phyloP scores from a whole-genome alignment of 2,329 filamentous ascomycete species.

The Waltergamsia citrina region DNA sequence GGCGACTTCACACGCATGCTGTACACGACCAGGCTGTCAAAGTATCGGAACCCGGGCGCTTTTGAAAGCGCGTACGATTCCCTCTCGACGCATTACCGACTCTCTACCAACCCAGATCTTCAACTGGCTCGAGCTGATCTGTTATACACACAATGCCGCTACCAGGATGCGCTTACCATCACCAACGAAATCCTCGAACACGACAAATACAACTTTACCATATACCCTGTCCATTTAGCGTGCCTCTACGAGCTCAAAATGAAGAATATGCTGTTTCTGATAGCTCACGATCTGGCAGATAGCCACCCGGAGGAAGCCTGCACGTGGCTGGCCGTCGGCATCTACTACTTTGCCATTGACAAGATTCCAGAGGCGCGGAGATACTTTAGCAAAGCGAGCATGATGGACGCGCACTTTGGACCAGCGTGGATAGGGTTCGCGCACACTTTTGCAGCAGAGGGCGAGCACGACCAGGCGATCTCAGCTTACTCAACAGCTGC shows the following conservation, averaged over 20 bases:
- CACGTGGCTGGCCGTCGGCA: slow-evolving; percentile 88
- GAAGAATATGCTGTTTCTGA: slow-evolving; percentile 82
- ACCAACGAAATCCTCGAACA: slow-evolving; percentile 74
- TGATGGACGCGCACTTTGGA: slow-evolving; percentile 96
- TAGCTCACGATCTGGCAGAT: slow-evolving; percentile 88
- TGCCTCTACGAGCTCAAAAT: slow-evolving; percentile 80
- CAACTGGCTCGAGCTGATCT: slow-evolving; percentile 84
- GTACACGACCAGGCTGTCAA: slow-evolving; percentile 90
- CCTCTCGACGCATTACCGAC: slow-evolving; percentile 85
- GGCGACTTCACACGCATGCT: slow-evolving; percentile 92
- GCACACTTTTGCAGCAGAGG: slow-evolving; percentile 94
- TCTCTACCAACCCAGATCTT: slow-evolving; percentile 79
- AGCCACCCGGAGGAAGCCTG: slow-evolving; percentile 84
- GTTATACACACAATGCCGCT: slow-evolving; percentile 89
- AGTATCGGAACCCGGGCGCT: slow-evolving; percentile 79
- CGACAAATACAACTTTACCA: slow-evolving; percentile 81
- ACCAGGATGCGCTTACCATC: slow-evolving; percentile 74
- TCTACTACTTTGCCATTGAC: slow-evolving; percentile 85
- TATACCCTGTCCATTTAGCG: slow-evolving; percentile 86
- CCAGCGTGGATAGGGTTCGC: slow-evolving; percentile 98
- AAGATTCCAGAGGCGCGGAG: slow-evolving; percentile 88
- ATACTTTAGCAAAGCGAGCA: slow-evolving; percentile 94
- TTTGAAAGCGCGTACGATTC: slow-evolving; percentile 84
- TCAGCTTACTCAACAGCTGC: slow-evolving; percentile 95
- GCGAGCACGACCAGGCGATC: slow-evolving; percentile 96